Evolutionary conservation across 306 rosid genomes (phyloP).

Genomic region (Malus orientalis): DNA sequence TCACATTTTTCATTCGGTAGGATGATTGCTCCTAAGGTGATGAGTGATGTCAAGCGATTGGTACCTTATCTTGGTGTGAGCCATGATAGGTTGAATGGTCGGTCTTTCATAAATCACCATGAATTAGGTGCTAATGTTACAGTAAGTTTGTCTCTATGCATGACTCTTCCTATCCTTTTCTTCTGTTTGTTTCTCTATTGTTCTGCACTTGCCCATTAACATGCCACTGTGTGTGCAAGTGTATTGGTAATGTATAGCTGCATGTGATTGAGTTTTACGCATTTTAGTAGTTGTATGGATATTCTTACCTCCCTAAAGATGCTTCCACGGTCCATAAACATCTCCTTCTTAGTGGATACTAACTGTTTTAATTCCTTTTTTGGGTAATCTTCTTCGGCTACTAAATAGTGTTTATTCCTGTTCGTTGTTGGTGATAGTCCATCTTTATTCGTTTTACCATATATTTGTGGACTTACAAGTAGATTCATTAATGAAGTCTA

Average conservation of each 20-base stretch:
- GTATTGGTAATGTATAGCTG: not conserved
- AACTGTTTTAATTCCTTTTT: not conserved
- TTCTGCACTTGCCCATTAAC: not conserved
- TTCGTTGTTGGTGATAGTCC: not conserved
- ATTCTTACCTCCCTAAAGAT: not conserved
- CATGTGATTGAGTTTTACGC: not conserved
- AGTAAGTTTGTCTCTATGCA: slow-evolving; percentile 48
- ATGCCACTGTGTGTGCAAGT: not conserved
- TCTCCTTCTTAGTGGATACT: not conserved
- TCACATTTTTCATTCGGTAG: slow-evolving; percentile 75
- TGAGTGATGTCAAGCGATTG: slow-evolving; percentile 64
- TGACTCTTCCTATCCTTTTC: not conserved
- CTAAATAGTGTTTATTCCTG: not conserved
- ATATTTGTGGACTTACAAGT: not conserved
- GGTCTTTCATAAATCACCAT: slow-evolving; percentile 62
- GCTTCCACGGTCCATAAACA: not conserved
- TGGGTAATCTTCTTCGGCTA: not conserved
- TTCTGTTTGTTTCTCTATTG: slow-evolving; percentile 8
- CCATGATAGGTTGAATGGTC: slow-evolving; percentile 83
- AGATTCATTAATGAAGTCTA: not conserved
- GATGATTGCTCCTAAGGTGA: slow-evolving; percentile 48
- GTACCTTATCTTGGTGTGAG: slow-evolving; percentile 73
- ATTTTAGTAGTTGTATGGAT: not conserved
- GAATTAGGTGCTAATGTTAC: slow-evolving; percentile 73
- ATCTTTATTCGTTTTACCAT: not conserved